A percentile compares a stretch with the other conserved stretches of the same genome.
These are phyloP conservation scores for Eucalyptus lansdowneana DNA, from an alignment of 345 rosid species.

Conservation along the genomic window DNA sequence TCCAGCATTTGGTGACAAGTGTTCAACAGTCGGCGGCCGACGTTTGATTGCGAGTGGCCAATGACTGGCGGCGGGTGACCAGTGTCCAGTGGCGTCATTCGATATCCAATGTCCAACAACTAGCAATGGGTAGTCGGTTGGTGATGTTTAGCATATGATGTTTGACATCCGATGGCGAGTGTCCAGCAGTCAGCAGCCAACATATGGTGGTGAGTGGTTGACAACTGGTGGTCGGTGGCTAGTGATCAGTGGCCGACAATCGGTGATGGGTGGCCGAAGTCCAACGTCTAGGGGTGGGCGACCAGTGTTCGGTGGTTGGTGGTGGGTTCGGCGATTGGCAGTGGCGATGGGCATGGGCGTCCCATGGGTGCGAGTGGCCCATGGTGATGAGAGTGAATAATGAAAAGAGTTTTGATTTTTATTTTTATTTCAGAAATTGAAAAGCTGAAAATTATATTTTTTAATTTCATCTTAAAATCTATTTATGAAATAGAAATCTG, in stretches of 20 bases:
- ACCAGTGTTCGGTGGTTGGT: rapidly evolving
- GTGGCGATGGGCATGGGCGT: rapidly evolving
- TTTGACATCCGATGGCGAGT: rapidly evolving
- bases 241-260: rapidly evolving
- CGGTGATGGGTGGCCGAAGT: rapidly evolving
- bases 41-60: rapidly evolving
- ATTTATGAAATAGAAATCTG: rapidly evolving
- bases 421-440: too few species aligned
- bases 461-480: rapidly evolving
- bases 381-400: too few species aligned
- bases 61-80: rapidly evolving
- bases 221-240: rapidly evolving
- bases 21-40: rapidly evolving
- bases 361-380: too few species aligned
- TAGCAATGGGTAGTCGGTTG: rapidly evolving
- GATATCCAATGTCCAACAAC: too few species aligned
- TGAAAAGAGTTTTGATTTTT: too few species aligned
- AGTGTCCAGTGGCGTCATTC: rapidly evolving
- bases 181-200: rapidly evolving
- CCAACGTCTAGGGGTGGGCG: rapidly evolving
- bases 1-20: rapidly evolving
- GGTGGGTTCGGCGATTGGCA: rapidly evolving
- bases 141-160: rapidly evolving
- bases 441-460: too few species aligned
- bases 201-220: too few species aligned